Conservation (phyloP, 768 basidiomycete species). For the Russula ochroleuca region DNA sequence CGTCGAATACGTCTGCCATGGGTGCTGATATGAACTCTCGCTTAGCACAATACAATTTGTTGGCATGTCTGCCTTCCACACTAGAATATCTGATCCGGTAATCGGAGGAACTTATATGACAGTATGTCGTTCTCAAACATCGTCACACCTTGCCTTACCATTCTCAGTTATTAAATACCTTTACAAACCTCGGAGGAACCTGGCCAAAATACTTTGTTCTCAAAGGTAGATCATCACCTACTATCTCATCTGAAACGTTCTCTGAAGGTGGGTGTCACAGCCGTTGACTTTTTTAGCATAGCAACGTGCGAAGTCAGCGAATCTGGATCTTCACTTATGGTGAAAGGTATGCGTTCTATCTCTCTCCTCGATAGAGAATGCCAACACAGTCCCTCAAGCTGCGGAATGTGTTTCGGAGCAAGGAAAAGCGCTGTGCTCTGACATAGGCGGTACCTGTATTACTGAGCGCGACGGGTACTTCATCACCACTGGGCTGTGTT, state of each 20-base stretch:
- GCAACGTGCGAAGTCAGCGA: conserved; percentile 77
- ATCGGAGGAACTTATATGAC: conserved; percentile 99
- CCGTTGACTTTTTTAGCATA: conserved; percentile 82
- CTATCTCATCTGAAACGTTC: background rate
- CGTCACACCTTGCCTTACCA: background rate
- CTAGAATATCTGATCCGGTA: conserved; percentile 89
- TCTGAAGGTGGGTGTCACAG: conserved; percentile 37
- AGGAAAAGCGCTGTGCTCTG: conserved; percentile 74
- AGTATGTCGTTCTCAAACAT: conserved; percentile 42
- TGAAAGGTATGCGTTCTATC: conserved; percentile 45
- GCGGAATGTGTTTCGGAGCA: conserved; percentile 90
- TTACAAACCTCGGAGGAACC: conserved; percentile 94
- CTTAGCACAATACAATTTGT: conserved; percentile 96
- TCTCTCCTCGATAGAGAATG: background rate
- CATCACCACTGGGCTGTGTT: conserved; percentile 72
- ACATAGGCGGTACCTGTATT: conserved; percentile 73
- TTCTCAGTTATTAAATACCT: conserved; percentile 83
- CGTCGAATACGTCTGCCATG: background rate
- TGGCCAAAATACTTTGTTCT: conserved; percentile 97
- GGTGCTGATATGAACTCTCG: conserved; percentile 14
- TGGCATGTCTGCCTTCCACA: conserved; percentile 98
- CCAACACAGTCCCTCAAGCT: conserved; percentile 40
- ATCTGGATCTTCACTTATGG: conserved; percentile 46
- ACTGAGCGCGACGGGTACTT: conserved; percentile 92
- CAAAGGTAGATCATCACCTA: conserved; percentile 51